phyloP scores from a whole-genome alignment of 441 rosid genomes.

The Erodium moschatum region DNA sequence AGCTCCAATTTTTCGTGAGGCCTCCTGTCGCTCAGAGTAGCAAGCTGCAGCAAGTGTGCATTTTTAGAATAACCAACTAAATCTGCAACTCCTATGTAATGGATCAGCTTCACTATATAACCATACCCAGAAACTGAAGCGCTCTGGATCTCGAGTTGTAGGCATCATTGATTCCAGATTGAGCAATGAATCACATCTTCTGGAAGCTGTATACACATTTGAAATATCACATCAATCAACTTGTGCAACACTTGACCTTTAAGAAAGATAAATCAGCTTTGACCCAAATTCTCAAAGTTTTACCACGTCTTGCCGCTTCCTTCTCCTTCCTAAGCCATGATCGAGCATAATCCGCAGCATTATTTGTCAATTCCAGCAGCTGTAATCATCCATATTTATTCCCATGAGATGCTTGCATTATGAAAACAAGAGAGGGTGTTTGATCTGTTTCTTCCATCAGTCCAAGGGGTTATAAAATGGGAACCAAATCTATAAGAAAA shows the following conservation, averaged over 20 bases:
- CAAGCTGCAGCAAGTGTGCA: slow-evolving; percentile 46
- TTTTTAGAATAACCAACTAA: background rate
- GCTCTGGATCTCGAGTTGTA: slow-evolving; percentile 64
- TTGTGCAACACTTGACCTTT: no score
- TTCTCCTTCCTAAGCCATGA: slow-evolving; percentile 63
- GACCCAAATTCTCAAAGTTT: background rate
- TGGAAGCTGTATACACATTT: slow-evolving; percentile 39
- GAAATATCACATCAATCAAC: no score
- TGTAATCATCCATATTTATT: slow-evolving; percentile 28
- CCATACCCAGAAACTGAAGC: slow-evolving; percentile 89
- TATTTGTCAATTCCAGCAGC: slow-evolving; percentile 56
- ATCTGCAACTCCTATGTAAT: background rate
- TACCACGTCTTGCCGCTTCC: slow-evolving; percentile 70
- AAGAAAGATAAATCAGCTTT: no score
- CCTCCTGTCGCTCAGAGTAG: slow-evolving; percentile 60
- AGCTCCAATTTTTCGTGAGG: slow-evolving; percentile 79
- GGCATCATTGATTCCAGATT: slow-evolving; percentile 80
- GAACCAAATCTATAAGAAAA: no score
- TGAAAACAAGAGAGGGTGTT: background rate
- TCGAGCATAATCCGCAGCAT: slow-evolving; percentile 55
- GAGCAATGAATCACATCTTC: slow-evolving; percentile 52
- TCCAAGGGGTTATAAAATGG: no score
- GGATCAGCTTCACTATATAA: slow-evolving; percentile 18
- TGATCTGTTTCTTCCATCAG: background rate
- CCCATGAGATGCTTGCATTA: background rate